Percentiles rank a stretch among this genome's conserved stretches.
These are phyloP conservation scores for Eremothecium coryli DNA, from an alignment of 1,139 yeast species.

Conservation along the genomic window DNA sequence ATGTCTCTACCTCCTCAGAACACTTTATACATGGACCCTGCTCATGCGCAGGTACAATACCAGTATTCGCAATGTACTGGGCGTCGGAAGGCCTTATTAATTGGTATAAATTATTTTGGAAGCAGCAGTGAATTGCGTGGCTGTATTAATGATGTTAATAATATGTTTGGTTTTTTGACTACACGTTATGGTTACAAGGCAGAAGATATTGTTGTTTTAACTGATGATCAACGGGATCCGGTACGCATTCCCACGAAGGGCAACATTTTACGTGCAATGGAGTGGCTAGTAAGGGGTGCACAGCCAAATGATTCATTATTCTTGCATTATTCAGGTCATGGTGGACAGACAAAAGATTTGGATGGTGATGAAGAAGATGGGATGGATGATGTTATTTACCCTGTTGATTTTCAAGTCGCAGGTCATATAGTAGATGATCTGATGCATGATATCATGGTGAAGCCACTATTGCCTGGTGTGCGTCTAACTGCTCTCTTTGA, in stretches of 20 bases:
- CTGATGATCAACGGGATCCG: constrained; percentile 57
- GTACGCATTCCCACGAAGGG: constrained; percentile 65
- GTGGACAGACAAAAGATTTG: constrained; percentile 69
- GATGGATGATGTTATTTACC: constrained; percentile 81
- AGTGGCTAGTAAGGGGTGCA: constrained; percentile 80
- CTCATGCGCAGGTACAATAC: constrained; percentile 31
- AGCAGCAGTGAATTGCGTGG: constrained; percentile 64
- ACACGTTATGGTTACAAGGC: constrained; percentile 54
- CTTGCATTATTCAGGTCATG: constrained; percentile 91
- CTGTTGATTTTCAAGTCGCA: constrained; percentile 67
- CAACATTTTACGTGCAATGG: constrained; percentile 80
- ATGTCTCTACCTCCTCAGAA: constrained; percentile 22
- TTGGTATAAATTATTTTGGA: constrained; percentile 85
- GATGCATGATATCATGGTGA: constrained; percentile 75
- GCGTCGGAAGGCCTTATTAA: constrained; percentile 65
- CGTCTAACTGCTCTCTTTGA: constrained; percentile 83
- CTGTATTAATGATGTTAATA: constrained; percentile 74
- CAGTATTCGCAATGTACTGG: constrained; percentile 76
- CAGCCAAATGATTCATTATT: constrained; percentile 77
- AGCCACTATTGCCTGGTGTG: constrained; percentile 70
- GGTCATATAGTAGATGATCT: constrained; percentile 80
- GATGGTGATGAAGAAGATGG: constrained; percentile 94
- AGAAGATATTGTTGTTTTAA: constrained; percentile 77
- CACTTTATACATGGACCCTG: constrained; percentile 19
- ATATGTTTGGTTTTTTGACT: constrained; percentile 49